A percentile compares a stretch with the other conserved stretches of the same genome.
Evolutionary conservation across 148 eudicot genomes (phyloP).

Genomic region (Chenopodium suecicum): DNA sequence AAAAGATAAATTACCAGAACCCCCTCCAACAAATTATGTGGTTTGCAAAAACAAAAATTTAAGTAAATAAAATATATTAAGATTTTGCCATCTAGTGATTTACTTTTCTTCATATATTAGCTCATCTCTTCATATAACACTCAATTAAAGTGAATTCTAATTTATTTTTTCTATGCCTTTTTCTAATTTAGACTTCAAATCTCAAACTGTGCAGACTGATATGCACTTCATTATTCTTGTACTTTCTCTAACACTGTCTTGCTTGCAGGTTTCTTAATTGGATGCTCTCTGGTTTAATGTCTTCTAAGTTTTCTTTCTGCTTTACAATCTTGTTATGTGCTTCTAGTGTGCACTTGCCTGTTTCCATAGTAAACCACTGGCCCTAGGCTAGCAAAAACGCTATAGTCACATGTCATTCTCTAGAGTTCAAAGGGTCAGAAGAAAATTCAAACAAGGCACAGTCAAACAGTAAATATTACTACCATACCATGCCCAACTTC

Average conservation of each 20-base stretch:
- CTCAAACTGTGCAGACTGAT: not conserved
- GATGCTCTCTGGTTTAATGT: not conserved
- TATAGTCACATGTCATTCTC: not conserved
- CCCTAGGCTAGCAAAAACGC: not conserved
- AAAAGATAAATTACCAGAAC: no score
- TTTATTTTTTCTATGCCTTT: no score
- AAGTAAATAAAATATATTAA: not conserved
- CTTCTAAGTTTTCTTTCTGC: not conserved
- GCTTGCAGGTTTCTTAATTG: not conserved
- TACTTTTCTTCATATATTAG: not conserved
- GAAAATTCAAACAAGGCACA: not conserved
- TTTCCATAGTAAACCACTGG: not conserved
- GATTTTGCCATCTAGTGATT: not conserved
- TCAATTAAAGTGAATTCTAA: no score
- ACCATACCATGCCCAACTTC: conserved; percentile 98
- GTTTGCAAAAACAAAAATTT: no score
- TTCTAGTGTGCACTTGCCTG: not conserved
- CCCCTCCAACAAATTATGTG: no score
- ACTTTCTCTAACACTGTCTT: not conserved
- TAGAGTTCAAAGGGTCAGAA: not conserved
- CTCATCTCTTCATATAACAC: no score
- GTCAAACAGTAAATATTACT: not conserved
- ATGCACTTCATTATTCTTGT: not conserved
- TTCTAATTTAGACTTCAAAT: no score
- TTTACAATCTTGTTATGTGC: not conserved